These are phyloP conservation scores for Polychytrium aggregatum DNA, from an alignment of 192 early-diverging fungal species.

Conservation along the genomic window DNA sequence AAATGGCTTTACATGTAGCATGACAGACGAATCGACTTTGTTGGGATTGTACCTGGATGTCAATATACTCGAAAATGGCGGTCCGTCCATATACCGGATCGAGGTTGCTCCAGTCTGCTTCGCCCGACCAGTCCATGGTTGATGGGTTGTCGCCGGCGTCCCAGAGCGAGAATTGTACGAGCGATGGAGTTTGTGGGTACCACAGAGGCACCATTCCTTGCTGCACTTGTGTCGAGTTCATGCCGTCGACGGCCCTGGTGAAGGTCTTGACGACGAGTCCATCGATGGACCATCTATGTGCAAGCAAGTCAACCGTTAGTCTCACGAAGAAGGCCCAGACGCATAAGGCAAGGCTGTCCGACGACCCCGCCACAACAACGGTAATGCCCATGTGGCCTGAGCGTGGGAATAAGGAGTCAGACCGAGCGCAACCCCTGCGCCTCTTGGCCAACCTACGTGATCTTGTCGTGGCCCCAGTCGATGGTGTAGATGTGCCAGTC, in stretches of 20 bases:
- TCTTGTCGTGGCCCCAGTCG: slow-evolving; percentile 13
- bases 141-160: slow-evolving; percentile 24
- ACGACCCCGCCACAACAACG: too few relatives aligned
- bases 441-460: neutral
- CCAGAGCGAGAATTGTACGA: too few relatives aligned
- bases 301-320: too few relatives aligned
- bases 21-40: too few relatives aligned
- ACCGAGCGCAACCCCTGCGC: too few relatives aligned
- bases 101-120: slow-evolving; percentile 14
- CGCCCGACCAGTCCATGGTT: slow-evolving; percentile 8
- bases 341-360: too few relatives aligned
- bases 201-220: slow-evolving; percentile 17
- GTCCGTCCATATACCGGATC: slow-evolving; percentile 2
- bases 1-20: too few relatives aligned
- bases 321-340: too few relatives aligned
- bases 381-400: too few relatives aligned
- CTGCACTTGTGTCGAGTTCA: neutral
- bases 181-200: slow-evolving; percentile 26
- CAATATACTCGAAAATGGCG: slow-evolving; percentile 16
- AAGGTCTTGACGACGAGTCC: slow-evolving; percentile 3
- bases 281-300: slow-evolving; percentile 20
- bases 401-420: slow-evolving; percentile 4
- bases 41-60: too few relatives aligned
- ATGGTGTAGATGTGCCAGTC: slow-evolving; percentile 16
- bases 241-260: neutral